Base-by-base conservation (phyloP, 2,329 filamentous ascomycete genomes). In the Ceratocystis cacaofunesta region DNA sequence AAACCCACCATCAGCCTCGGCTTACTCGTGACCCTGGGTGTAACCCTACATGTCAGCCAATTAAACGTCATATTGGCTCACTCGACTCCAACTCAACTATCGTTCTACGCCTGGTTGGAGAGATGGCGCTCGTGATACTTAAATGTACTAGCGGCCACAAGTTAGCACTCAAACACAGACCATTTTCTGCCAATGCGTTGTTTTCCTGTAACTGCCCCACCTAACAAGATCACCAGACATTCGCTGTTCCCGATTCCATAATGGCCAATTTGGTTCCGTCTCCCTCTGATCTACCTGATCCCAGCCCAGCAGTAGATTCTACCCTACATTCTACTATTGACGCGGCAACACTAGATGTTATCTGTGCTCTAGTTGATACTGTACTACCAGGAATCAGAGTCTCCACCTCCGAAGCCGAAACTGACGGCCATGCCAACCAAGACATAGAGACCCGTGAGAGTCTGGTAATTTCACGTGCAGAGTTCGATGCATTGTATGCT, bases 351-450 rank as follows among this genome's bases (percentile, higher is more conserved):
- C 61, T 72, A 74, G 19, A 76, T 48, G 78, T 80, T 1, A 70
- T 85, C 52, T 76, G 79, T 69, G 76, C 82, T 1, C 73, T 85
- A 5, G 72, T 85, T 50, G 82, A 85, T 69, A 81, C 79, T n/a
- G 73, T 83, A 19, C 74, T 89, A 41, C 85, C 86, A 1, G 79
- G 84, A 22, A 77, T 89, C 68, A 78, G 76, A 22, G 71, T 77
- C 15, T 74, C 76, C 36, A 28, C 22, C 7, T 12, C 52, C 10
- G 25, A 15, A 12, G 10, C 15, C 52, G 25, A 17, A 22, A 12
- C 25, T 12, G 12, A 22, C n/a, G n/a, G 22, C n/a, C 7, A 19
- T 15, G 22, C 50, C n/a, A 17, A 22, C 50, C 4, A 19, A 55
- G 19, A 15, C 77, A 81, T 70, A 70, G 71, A 25, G 70, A 72